phyloP scores from a whole-genome alignment of 108 stramenopile genomes.

The Discostella stelligeroides region DNA sequence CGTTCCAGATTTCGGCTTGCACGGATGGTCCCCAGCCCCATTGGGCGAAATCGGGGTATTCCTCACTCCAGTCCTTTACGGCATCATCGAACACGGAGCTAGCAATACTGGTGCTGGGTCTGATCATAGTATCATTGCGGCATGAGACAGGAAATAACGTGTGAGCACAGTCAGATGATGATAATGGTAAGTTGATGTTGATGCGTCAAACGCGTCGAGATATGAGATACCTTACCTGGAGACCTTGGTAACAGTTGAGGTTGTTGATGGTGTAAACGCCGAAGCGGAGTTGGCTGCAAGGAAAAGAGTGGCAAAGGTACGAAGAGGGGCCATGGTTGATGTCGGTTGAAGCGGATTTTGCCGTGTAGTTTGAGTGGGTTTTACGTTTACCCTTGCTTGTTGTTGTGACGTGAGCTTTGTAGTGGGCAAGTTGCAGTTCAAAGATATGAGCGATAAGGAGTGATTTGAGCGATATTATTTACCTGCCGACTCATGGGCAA shows the following conservation, averaged over 20 bases:
- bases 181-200: not conserved
- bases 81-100: slow-evolving; percentile 71
- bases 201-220: not conserved
- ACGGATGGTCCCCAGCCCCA: too few relatives aligned
- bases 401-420: slow-evolving; percentile 14
- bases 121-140: too few relatives aligned
- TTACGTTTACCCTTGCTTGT: not conserved
- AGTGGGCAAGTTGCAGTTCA: slow-evolving; percentile 1
- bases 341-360: not conserved
- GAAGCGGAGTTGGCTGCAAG: slow-evolving; percentile 64
- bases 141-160: too few relatives aligned
- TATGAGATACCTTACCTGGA: slow-evolving; percentile 65
- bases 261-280: slow-evolving; percentile 69
- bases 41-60: slow-evolving; percentile 78
- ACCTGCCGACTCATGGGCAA: too few relatives aligned
- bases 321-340: slow-evolving; percentile 75
- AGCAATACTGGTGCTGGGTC: slow-evolving; percentile 41
- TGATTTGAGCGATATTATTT: not conserved
- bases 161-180: not conserved
- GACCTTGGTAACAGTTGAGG: slow-evolving; percentile 41
- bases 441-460: not conserved
- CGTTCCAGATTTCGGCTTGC: too few relatives aligned
- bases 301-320: slow-evolving; percentile 70
- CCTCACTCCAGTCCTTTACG: slow-evolving; percentile 72
- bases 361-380: not conserved